Conservation (phyloP, 768 basidiomycete species). For the Suillus lakei region DNA sequence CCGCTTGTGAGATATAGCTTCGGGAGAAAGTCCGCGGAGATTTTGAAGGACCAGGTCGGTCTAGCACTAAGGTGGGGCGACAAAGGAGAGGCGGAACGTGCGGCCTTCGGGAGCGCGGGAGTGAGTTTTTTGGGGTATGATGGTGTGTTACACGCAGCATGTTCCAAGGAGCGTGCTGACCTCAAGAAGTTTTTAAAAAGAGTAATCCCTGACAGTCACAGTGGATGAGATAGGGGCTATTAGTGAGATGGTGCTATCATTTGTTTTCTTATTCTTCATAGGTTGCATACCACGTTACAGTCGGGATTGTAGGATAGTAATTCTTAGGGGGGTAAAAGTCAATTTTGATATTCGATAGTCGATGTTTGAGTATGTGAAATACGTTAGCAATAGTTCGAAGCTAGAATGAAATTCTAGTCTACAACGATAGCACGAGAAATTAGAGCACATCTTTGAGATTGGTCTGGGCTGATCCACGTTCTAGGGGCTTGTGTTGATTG, state of each 20-base stretch:
- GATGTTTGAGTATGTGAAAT: background rate
- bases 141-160: constrained; percentile 70
- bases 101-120: constrained; percentile 41
- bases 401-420: background rate
- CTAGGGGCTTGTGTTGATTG: constrained; percentile 66
- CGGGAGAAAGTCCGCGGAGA: constrained; percentile 58
- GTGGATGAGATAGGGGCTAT: background rate
- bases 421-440: constrained; percentile 10
- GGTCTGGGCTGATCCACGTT: constrained; percentile 63
- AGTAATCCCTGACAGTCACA: constrained; percentile 45
- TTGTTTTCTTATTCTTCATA: constrained; percentile 1
- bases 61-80: constrained; percentile 30
- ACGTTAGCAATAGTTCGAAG: background rate
- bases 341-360: background rate
- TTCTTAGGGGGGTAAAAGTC: background rate
- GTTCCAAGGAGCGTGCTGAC: constrained; percentile 68
- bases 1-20: constrained; percentile 67
- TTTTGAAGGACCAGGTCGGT: constrained; percentile 58
- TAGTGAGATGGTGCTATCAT: background rate
- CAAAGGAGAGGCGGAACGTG: constrained; percentile 6
- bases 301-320: background rate
- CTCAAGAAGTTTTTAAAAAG: constrained; percentile 72
- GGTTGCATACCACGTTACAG: constrained; percentile 1
- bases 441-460: constrained; percentile 66
- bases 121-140: constrained; percentile 70